Evolutionary conservation across 768 basidiomycete species (phyloP), one percentile per base, ranked within the genome.

Genomic region (Tubosaeta brunneosetosa): DNA sequence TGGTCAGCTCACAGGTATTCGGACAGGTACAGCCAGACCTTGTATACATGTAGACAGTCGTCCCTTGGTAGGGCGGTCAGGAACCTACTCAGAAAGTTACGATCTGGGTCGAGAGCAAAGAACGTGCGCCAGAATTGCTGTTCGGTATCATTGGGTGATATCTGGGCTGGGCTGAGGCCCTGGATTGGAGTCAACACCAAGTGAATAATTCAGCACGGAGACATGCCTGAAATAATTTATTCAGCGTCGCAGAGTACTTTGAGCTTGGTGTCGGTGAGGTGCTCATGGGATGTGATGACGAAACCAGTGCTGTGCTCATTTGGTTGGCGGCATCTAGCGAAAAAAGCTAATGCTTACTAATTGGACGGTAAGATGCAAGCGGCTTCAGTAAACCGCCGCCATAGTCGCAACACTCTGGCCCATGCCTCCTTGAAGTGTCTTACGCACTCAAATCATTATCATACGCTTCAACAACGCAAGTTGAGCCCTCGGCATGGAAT

Each of bases 51-150:
- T 13, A 83, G 52, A 60, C 77, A 85, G 6, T 70, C 73, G 12
- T 81, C 79, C 49, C 79, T 84, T 14, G 75, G 59, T 11, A 80
- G 34, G 19, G 66, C 63, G 22, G 64, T 60, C 3, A 86, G 57
- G 55, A 75, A 70, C 19, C 59, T 59, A 49, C 65, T 65, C 27
- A 83, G 65, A 55, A 74, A 82, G 14, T 70, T 66, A 8, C 68
- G 68, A 55, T 86, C 78, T 5, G 82, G 72, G 1, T 81, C 77
- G 40, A 85, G 70, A 27, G 73, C 64, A 27, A 86, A 73, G 8
- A 84, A 64, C 51, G 75, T 73, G 5, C 74, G 67, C 74, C 79
- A 87, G 67, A 85, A 82, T 45, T 71, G 71, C 5, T 70, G 64
- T 8, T 69, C 61, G 47, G 76, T 68, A 26, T 76, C 74, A 42